Evolutionary conservation across 768 basidiomycete species (phyloP).

Genomic region (Serendipita indica): DNA sequence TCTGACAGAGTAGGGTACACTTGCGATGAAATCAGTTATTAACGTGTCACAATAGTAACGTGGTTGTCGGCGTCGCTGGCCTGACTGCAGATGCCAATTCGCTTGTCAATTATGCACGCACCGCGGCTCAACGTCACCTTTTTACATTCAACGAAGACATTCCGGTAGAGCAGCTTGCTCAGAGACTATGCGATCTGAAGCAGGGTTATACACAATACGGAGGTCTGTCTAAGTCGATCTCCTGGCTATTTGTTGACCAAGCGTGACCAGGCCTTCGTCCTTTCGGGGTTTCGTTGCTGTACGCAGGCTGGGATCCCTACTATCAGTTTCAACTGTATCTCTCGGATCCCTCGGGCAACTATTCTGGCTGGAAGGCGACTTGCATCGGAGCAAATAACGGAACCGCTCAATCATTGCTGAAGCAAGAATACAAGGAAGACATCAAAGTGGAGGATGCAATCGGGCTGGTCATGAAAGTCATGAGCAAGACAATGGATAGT

Average conservation of each 20-base stretch:
- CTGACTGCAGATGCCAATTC: slow-evolving; percentile 97
- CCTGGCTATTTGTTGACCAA: not conserved
- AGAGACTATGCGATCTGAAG: slow-evolving; percentile 90
- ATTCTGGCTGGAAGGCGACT: slow-evolving; percentile 95
- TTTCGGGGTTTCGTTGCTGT: slow-evolving; percentile 92
- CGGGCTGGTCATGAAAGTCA: slow-evolving; percentile 77
- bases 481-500: slow-evolving; percentile 99
- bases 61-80: slow-evolving; percentile 89
- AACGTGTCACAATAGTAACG: slow-evolving; percentile 45
- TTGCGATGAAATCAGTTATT: not conserved
- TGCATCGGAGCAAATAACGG: slow-evolving; percentile 98
- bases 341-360: slow-evolving; percentile 96
- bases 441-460: slow-evolving; percentile 83
- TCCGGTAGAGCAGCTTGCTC: slow-evolving; percentile 89
- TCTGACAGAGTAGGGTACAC: slow-evolving; percentile 45
- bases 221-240: slow-evolving; percentile 33
- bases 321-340: slow-evolving; percentile 96
- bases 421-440: slow-evolving; percentile 98
- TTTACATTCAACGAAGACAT: slow-evolving; percentile 92
- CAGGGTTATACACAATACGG: slow-evolving; percentile 97
- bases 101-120: slow-evolving; percentile 83
- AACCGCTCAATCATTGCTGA: slow-evolving; percentile 84
- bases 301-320: slow-evolving; percentile 92
- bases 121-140: slow-evolving; percentile 79
- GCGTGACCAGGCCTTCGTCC: slow-evolving; percentile 73